These are phyloP conservation scores for Santalum album DNA, from an alignment of 164 flowering plant species.

Conservation along the genomic window DNA sequence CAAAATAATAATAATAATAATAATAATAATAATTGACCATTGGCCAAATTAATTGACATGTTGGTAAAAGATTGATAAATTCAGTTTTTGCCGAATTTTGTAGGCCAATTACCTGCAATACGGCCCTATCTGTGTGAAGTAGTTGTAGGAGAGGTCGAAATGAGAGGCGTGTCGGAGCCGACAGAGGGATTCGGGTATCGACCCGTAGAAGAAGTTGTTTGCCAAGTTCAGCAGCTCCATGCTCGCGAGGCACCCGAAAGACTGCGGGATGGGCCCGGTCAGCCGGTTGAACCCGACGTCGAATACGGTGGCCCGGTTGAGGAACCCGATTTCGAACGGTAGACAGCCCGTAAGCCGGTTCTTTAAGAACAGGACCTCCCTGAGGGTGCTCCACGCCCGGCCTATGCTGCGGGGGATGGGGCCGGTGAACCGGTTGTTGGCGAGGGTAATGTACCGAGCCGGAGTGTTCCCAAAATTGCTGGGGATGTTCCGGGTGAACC, in stretches of 20 bases:
- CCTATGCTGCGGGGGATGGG: not conserved
- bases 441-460: conserved; percentile 35
- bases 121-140: too few species aligned
- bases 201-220: too few species aligned
- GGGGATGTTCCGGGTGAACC: conserved; percentile 30
- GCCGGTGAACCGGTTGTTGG: conserved; percentile 30
- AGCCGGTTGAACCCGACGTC: not conserved
- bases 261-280: not conserved
- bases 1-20: too few species aligned
- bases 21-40: too few species aligned
- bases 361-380: not conserved
- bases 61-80: too few species aligned
- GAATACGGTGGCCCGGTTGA: not conserved
- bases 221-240: not conserved
- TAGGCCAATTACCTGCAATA: too few species aligned
- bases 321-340: not conserved
- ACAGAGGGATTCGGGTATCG: too few species aligned
- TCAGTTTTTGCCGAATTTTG: too few species aligned
- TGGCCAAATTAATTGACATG: too few species aligned
- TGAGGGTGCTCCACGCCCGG: not conserved
- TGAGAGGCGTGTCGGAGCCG: too few species aligned
- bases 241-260: not conserved
- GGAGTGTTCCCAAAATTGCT: conserved; percentile 20
- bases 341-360: not conserved
- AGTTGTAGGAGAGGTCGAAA: too few species aligned